Evolutionary conservation across 306 rosid species (phyloP).

Genomic region (Fragaria vesca): DNA sequence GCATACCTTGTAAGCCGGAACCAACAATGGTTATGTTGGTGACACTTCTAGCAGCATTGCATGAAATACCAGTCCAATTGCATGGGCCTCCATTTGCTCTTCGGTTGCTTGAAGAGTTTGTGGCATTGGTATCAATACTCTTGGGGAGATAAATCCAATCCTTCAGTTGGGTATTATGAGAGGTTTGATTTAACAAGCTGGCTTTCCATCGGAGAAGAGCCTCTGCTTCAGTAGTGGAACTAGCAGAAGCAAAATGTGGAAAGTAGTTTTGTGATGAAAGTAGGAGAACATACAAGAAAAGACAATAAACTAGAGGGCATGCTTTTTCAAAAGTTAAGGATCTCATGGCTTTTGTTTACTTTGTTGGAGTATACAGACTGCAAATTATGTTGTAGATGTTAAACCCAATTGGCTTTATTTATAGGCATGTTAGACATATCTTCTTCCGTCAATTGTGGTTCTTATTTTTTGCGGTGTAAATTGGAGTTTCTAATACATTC

Average conservation of each 20-base stretch:
- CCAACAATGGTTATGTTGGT: not conserved
- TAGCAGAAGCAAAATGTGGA: not conserved
- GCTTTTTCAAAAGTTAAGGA: not conserved
- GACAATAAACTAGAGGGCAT: conserved; percentile 4
- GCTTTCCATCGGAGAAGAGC: not conserved
- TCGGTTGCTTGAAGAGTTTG: not conserved
- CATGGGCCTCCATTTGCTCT: not conserved
- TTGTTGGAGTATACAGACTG: too few relatives aligned
- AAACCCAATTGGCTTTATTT: not conserved
- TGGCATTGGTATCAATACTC: not conserved
- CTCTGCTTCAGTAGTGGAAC: not conserved
- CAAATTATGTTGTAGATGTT: not conserved
- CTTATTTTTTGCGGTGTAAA: too few relatives aligned
- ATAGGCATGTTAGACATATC: not conserved
- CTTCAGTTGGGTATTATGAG: not conserved
- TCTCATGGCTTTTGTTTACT: not conserved
- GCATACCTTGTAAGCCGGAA: not conserved
- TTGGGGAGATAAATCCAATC: not conserved
- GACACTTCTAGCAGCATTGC: not conserved
- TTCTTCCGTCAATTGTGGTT: too few relatives aligned
- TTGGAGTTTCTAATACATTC: not conserved
- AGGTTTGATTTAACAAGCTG: not conserved
- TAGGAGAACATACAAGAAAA: not conserved
- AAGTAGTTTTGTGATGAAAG: not conserved
- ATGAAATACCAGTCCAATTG: not conserved